Conservation (phyloP, 306 rosid genomes). For the Cucumis sativus region Cucumber_9930_V3 NC_026658.2:24817501-24818000, state of each 20-base stretch:
- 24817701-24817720: neutral
- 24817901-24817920: conserved; percentile 14
- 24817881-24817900: conserved; percentile 25
- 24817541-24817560: conserved; percentile 16
- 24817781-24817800: neutral
- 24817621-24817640: conserved; percentile 69
- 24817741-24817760: conserved; percentile 15
- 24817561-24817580: conserved; percentile 12
- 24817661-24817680: conserved; percentile 85
- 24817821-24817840: conserved; percentile 3
- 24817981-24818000: conserved; percentile 95
- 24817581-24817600: conserved; percentile 21
- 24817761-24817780: conserved; percentile 11
- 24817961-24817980: conserved; percentile 97
- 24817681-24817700: conserved; percentile 44
- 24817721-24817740: conserved; percentile 6
- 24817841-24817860: conserved; percentile 14
- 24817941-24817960: conserved; percentile 62
- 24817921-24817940: conserved; percentile 87
- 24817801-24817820: conserved; percentile 12
- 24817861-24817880: conserved; percentile 4
- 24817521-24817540: conserved; percentile 5
- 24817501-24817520: conserved; percentile 29
- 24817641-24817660: conserved; percentile 74
- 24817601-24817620: conserved; percentile 59